Percentiles rank a stretch among this genome's conserved stretches.
Conservation (phyloP, 2,329 filamentous ascomycete genomes). For the Cylindrodendrum hubeiense region DNA sequence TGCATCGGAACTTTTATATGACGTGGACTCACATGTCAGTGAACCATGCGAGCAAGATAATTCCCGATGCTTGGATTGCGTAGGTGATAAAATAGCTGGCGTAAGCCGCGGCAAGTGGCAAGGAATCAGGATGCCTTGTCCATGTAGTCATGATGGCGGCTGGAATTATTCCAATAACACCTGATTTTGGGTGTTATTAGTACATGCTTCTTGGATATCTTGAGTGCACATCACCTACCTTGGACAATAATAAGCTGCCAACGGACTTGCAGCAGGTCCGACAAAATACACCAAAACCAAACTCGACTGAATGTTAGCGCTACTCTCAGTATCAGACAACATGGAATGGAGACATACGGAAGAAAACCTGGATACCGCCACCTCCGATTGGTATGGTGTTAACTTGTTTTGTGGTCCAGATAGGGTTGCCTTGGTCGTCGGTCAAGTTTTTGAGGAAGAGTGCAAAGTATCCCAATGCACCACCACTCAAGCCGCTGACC, state of each 20-base stretch:
- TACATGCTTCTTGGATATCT: neutral
- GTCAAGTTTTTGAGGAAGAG: slow-evolving; percentile 47
- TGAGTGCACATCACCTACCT: slow-evolving; percentile 36
- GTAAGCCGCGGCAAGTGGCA: slow-evolving; percentile 61
- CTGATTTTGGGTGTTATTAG: slow-evolving; percentile 19
- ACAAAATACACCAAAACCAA: slow-evolving; percentile 66
- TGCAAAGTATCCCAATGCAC: slow-evolving; percentile 46
- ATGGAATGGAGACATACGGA: slow-evolving; percentile 25
- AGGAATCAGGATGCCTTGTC: slow-evolving; percentile 58
- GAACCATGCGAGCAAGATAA: slow-evolving; percentile 65
- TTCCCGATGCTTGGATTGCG: slow-evolving; percentile 61
- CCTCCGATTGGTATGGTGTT: slow-evolving; percentile 63
- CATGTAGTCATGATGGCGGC: slow-evolving; percentile 67
- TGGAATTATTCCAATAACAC: slow-evolving; percentile 59
- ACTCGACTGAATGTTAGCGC: slow-evolving; percentile 46
- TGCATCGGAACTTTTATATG: neutral
- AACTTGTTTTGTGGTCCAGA: slow-evolving; percentile 55
- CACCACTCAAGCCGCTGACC: slow-evolving; percentile 24
- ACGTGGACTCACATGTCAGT: slow-evolving; percentile 55
- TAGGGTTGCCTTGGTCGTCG: slow-evolving; percentile 37
- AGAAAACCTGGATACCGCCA: slow-evolving; percentile 55
- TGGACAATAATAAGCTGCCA: slow-evolving; percentile 64
- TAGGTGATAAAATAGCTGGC: slow-evolving; percentile 63
- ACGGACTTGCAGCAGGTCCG: slow-evolving; percentile 61
- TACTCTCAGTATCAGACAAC: neutral